These are phyloP conservation scores for Boletus fagicola DNA, from an alignment of 768 basidiomycete genomes.

Conservation along the genomic window DNA sequence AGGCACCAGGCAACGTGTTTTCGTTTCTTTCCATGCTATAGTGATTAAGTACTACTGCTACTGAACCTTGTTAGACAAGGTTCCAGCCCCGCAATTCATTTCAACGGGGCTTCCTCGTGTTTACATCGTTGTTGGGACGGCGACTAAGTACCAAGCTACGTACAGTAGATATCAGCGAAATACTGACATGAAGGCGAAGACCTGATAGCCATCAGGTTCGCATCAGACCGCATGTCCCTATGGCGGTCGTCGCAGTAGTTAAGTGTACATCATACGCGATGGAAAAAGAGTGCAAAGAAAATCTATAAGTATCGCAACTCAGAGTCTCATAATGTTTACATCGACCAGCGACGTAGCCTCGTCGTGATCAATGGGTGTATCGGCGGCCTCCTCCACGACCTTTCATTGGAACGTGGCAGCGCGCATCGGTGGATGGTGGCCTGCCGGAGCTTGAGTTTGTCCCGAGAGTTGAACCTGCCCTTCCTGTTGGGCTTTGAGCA, in stretches of 20 bases:
- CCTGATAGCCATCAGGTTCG: slow-evolving; percentile 17
- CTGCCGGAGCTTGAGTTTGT: slow-evolving; percentile 14
- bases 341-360: slow-evolving; percentile 25
- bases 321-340: slow-evolving; percentile 15
- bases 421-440: slow-evolving; percentile 28
- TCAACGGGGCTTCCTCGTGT: slow-evolving; percentile 27
- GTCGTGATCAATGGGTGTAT: slow-evolving; percentile 7
- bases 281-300: slow-evolving; percentile 5
- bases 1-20: slow-evolving; percentile 18
- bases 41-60: slow-evolving; percentile 14
- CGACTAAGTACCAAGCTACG: slow-evolving; percentile 18
- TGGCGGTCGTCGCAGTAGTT: slow-evolving; percentile 10
- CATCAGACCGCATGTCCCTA: slow-evolving; percentile 2
- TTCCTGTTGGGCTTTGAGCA: slow-evolving; percentile 50
- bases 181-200: slow-evolving; percentile 8
- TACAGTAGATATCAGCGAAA: slow-evolving; percentile 16
- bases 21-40: slow-evolving; percentile 15
- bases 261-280: slow-evolving; percentile 8
- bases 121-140: slow-evolving; percentile 28
- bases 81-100: slow-evolving; percentile 18
- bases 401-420: slow-evolving; percentile 32
- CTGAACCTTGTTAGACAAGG: slow-evolving; percentile 24
- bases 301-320: slow-evolving; percentile 23
- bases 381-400: background rate
- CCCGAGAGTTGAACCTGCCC: slow-evolving; percentile 32